Base-by-base conservation (phyloP, 2,329 filamentous ascomycete species). In the Colletotrichum sublineola region DNA sequence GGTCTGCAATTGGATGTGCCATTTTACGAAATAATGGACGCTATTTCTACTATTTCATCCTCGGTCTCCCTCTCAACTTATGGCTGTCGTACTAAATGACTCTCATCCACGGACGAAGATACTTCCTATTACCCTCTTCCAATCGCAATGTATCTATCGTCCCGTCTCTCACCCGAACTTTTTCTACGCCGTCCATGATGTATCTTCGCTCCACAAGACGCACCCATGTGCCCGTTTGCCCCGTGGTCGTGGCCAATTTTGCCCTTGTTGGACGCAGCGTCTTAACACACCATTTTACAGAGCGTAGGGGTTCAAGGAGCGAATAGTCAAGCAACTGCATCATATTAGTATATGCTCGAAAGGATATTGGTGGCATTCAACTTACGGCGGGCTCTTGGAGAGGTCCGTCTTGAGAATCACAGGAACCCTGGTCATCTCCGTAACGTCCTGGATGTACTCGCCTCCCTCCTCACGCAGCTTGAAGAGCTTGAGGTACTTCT, bases 311-410 rank as follows among this genome's bases (percentile, higher is more conserved):
- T 95, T 95, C 78, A 95, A 84, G 50, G 93, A 94, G 74, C 93
- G 91, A 79, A 95, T 95, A n/a, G 93, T 95, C 82, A 95, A 83
- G 86, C 93, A 95, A 77, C 93, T 95, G 76, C 31, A 75, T 48
- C 61, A 20, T 58, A 76, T 88, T 82, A 88, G 84, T 78, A 76
- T 44, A 61, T n/a, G 53, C 29, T 44, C 36, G 24, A 12, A 29
- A 52, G 33, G 36, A 46, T 36, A 38, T 12, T 68, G 56, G 29
- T 67, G 55, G 38, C 24, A n/a, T 46, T 70, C 44, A 60, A 96
- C 96, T 91, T 93, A 99, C 95, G 96, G 96, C 85, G 96, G 96
- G 86, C 96, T 98, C 93, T 99, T 99, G 85, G 89, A 94, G 79
- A 99, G 89, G 85, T 99, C 96, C 76, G 96, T 98, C 91, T 97